phyloP scores from a whole-genome alignment of 148 eudicot species.

The Rhododendron ovatum region DNA sequence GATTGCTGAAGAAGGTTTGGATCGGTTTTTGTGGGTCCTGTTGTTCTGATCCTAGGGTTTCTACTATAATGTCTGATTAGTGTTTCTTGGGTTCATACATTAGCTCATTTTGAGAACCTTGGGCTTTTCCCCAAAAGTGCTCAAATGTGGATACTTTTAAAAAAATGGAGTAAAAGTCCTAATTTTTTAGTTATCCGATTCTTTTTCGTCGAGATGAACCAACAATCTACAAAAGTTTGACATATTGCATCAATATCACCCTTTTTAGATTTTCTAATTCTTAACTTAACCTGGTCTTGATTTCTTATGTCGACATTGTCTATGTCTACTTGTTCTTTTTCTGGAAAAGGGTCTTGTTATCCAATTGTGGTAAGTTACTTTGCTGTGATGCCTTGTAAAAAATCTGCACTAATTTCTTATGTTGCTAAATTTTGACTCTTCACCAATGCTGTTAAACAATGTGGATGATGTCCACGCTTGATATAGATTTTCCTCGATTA shows the following conservation, averaged over 20 bases:
- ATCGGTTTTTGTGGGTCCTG: neutral
- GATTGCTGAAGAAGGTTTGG: neutral
- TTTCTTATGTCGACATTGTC: neutral
- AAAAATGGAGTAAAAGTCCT: too few relatives aligned
- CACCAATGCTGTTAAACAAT: neutral
- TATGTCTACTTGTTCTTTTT: neutral
- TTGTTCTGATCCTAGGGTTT: neutral
- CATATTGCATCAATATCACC: neutral
- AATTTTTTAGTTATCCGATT: neutral
- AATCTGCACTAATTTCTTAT: neutral
- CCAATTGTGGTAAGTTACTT: neutral
- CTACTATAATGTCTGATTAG: neutral
- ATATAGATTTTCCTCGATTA: neutral
- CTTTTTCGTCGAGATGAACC: too few relatives aligned
- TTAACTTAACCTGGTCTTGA: neutral
- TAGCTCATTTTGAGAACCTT: neutral
- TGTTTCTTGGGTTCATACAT: neutral
- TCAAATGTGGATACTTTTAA: too few relatives aligned
- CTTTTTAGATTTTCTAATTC: neutral
- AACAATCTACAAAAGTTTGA: too few relatives aligned
- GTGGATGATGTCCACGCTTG: neutral
- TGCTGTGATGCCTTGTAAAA: neutral
- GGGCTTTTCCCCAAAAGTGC: neutral
- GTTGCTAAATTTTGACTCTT: neutral
- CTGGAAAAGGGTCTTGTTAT: neutral